Conservation (phyloP, 148 eudicot genomes). For the Heliosperma pusillum region DNA sequence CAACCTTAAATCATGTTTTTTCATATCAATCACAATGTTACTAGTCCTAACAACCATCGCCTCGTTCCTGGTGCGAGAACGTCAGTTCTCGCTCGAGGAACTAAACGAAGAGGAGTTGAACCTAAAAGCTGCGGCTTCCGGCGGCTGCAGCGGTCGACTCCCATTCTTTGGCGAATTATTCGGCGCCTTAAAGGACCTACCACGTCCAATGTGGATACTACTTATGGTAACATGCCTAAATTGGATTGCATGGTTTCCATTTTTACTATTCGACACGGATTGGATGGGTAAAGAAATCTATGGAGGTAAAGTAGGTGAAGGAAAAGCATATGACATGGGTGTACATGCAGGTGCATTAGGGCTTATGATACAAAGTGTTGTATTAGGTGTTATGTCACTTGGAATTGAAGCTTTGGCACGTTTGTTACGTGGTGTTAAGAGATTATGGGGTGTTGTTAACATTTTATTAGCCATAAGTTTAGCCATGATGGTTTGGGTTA, state of each 20-base stretch:
- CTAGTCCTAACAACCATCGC: conserved; percentile 33
- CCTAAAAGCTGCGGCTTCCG: conserved; percentile 4
- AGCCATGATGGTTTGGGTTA: conserved; percentile 39
- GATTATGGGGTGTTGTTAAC: conserved; percentile 43
- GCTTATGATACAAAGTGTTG: conserved; percentile 39
- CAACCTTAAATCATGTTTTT: conserved; percentile 48
- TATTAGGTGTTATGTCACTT: conserved; percentile 34
- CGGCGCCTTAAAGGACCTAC: conserved; percentile 41
- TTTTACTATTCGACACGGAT: conserved; percentile 52
- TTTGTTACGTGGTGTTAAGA: conserved; percentile 36
- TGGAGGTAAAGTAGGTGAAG: conserved; percentile 44
- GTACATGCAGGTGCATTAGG: conserved; percentile 46
- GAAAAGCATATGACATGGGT: conserved; percentile 38
- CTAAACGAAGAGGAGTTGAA: conserved; percentile 7
- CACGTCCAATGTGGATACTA: conserved; percentile 49
- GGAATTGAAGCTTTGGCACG: conserved; percentile 35
- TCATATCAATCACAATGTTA: conserved; percentile 41
- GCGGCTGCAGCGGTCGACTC: neutral
- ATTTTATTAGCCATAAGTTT: conserved; percentile 31
- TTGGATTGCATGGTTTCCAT: conserved; percentile 70
- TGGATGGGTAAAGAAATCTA: conserved; percentile 67
- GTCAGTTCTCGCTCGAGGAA: conserved; percentile 25
- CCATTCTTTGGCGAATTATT: conserved; percentile 45
- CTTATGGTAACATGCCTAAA: conserved; percentile 47
- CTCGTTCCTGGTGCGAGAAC: conserved; percentile 28